These are phyloP conservation scores for Parastagonospora avenae DNA, from an alignment of 2,329 filamentous ascomycete species.

Conservation along the genomic window DNA sequence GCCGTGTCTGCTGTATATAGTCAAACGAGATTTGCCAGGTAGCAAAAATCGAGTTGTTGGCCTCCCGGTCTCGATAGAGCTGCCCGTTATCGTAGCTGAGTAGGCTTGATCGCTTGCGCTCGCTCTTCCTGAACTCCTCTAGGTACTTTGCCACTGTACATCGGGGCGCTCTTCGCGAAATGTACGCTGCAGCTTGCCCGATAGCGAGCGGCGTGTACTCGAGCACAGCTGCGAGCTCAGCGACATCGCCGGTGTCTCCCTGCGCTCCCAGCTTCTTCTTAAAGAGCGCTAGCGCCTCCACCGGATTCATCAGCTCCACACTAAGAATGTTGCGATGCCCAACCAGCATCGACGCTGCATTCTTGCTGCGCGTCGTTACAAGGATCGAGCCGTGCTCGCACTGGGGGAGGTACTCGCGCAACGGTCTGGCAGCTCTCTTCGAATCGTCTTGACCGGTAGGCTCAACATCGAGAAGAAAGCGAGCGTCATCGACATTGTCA, in stretches of 20 bases:
- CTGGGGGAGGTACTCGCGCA: slow-evolving; percentile 11
- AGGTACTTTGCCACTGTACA: slow-evolving; percentile 43
- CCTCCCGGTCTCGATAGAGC: slow-evolving; percentile 39
- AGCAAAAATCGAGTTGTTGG: slow-evolving; percentile 43
- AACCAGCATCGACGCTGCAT: slow-evolving; percentile 13
- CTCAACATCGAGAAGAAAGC: slow-evolving; percentile 1
- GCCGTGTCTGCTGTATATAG: slow-evolving; percentile 38
- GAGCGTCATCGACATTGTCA: slow-evolving; percentile 22
- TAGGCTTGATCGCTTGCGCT: slow-evolving; percentile 28
- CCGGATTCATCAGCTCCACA: slow-evolving; percentile 14
- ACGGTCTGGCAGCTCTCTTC: too few relatives aligned
- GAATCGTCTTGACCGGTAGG: too few relatives aligned
- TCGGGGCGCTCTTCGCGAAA: slow-evolving; percentile 20
- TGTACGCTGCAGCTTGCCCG: slow-evolving; percentile 42
- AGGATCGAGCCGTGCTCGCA: slow-evolving; percentile 15
- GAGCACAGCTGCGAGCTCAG: slow-evolving; percentile 21
- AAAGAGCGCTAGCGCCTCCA: slow-evolving; percentile 7
- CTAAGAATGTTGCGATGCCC: slow-evolving; percentile 4
- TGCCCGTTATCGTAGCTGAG: slow-evolving; percentile 33
- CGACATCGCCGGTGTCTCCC: not conserved
- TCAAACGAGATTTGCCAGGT: slow-evolving; percentile 45
- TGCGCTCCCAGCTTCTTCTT: slow-evolving; percentile 8
- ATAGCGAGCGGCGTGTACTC: slow-evolving; percentile 45
- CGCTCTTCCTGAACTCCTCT: slow-evolving; percentile 42
- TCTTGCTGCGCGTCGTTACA: slow-evolving; percentile 14